Base-by-base conservation (phyloP, 768 basidiomycete species). In the Lactarius psammicola region DNA sequence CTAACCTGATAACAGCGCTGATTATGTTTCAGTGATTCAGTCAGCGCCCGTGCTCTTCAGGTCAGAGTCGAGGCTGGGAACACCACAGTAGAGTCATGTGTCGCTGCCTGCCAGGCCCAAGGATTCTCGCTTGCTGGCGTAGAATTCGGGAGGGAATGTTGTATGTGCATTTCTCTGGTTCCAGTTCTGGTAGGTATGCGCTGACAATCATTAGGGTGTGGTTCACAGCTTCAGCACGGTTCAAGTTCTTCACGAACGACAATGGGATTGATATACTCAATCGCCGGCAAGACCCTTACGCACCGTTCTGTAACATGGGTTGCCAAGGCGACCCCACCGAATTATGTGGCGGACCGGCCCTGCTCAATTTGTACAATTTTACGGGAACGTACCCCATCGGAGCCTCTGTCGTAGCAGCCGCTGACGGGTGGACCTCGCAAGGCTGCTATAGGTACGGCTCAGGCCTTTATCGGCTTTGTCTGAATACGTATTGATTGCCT, bases 101-200 rank as follows among this genome's bases (percentile, higher is more conserved):
- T 90, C 70, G 82, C 74, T 49, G 86, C 86, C 71, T 92, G 90
- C 69, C 80, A 84, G 17, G 79, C 80, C 2, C 90, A 84, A 69
- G 90, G 90, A 8, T 93, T 83, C 71, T 81, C 86, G 1, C 88
- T 82, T 51, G 84, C 85, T 33, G 90, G 88, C 23, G 76, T 86
- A 60, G 90, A 87, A 77, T 89, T 80, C 60, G 87, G 84, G 13
- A 71, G 85, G 65, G 87, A 90, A 71, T 92, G 90, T 78, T 91
- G 88, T 89, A 70, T 71, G 87, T 80, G 13, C 49, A 6, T 34
- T 63, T 5, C 57, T 63, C 26, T 20, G n/a, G 34, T 5, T 65
- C 7, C 0, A 26, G n/a, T 42, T 34, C 33, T 3, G 18, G 30
- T 20, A n/a, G 28, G 11, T n/a, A 33, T 56, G 18, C 31, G 20